phyloP scores from a whole-genome alignment of 2,329 filamentous ascomycete species.

The Periconia macrospinosa region DNA sequence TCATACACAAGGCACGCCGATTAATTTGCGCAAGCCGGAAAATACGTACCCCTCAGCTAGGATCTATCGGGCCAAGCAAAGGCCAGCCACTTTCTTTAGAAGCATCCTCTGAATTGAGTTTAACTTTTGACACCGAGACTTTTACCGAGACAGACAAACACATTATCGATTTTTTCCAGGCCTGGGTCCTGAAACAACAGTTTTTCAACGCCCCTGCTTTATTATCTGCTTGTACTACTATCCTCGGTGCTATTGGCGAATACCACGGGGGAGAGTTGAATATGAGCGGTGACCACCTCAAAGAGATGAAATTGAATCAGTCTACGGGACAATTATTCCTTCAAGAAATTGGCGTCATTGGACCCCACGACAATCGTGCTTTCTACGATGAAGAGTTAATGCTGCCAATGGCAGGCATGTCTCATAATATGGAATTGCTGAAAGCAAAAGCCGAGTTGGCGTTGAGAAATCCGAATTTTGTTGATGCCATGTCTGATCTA shows the following conservation, averaged over 20 bases:
- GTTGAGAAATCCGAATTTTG: conserved; percentile 38
- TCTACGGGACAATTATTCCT: conserved; percentile 65
- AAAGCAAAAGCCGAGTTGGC: conserved; percentile 34
- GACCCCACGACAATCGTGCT: conserved; percentile 69
- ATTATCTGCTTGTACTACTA: conserved; percentile 63
- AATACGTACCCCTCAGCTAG: conserved; percentile 35
- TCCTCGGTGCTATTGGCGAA: conserved; percentile 63
- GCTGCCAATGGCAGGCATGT: conserved; percentile 52
- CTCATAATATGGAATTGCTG: conserved; percentile 48
- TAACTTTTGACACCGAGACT: conserved; percentile 18
- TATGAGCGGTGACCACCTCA: neutral
- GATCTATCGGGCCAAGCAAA: conserved; percentile 45
- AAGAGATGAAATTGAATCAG: conserved; percentile 15
- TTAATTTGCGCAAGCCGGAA: conserved; percentile 46
- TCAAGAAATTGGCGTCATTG: conserved; percentile 72
- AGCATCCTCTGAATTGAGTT: conserved; percentile 17
- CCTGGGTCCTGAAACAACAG: conserved; percentile 52
- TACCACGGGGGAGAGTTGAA: conserved; percentile 52
- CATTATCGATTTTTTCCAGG: conserved; percentile 69
- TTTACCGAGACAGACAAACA: conserved; percentile 58
- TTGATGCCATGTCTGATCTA: conserved; percentile 58
- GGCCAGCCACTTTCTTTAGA: conserved; percentile 21
- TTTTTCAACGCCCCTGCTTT: conserved; percentile 50
- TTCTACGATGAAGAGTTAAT: conserved; percentile 61
- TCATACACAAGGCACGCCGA: conserved; percentile 44